Percentiles rank a stretch among this genome's conserved stretches.
Evolutionary conservation across 2,329 filamentous ascomycete genomes (phyloP).

Genomic region (Penicillium crustosum): DNA sequence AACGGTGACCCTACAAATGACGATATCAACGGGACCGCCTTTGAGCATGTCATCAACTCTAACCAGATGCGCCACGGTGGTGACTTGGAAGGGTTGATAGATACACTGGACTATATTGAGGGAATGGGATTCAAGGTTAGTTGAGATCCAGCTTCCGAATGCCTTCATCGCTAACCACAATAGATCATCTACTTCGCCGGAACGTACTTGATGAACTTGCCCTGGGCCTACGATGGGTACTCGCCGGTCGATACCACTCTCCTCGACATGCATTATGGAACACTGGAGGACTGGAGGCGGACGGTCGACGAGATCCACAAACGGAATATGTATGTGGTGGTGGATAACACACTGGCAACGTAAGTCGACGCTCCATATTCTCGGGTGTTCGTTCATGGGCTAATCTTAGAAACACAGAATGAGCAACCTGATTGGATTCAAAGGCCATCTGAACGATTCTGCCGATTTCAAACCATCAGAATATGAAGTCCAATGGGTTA

Average conservation of each 20-base stretch:
- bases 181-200: slow-evolving; percentile 63
- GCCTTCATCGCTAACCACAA: slow-evolving; percentile 5
- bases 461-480: slow-evolving; percentile 57
- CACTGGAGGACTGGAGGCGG: slow-evolving; percentile 58
- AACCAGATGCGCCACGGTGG: slow-evolving; percentile 65
- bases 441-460: slow-evolving; percentile 59
- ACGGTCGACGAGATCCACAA: slow-evolving; percentile 61
- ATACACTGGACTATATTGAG: slow-evolving; percentile 63
- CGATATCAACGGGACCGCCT: slow-evolving; percentile 44
- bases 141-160: neutral
- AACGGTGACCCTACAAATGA: slow-evolving; percentile 66
- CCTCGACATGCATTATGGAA: slow-evolving; percentile 63
- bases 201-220: slow-evolving; percentile 62
- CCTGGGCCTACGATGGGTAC: slow-evolving; percentile 64
- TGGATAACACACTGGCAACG: slow-evolving; percentile 67
- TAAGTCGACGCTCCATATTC: slow-evolving; percentile 30
- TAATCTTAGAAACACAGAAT: slow-evolving; percentile 31
- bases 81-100: slow-evolving; percentile 57
- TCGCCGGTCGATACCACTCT: slow-evolving; percentile 61
- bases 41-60: slow-evolving; percentile 60
- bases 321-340: slow-evolving; percentile 63
- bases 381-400: neutral
- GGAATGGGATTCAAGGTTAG: slow-evolving; percentile 63
- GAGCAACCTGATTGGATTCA: slow-evolving; percentile 63
- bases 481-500: slow-evolving; percentile 59